Evolutionary conservation across 129 eudicot species (phyloP).

Genomic region (Dittrichia graveolens): DNA sequence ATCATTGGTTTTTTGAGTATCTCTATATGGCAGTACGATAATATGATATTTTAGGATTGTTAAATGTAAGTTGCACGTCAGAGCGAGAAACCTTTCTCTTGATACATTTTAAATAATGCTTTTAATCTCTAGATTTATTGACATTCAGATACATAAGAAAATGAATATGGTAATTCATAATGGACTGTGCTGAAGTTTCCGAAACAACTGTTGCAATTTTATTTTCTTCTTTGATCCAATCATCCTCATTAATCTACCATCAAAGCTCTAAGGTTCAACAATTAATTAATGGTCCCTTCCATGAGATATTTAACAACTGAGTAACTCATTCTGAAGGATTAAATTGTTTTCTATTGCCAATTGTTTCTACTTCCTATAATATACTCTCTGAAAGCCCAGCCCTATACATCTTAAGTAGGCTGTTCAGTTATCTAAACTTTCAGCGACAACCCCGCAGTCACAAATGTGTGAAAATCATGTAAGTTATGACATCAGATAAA

Average conservation of each 20-base stretch:
- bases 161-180: conserved; percentile 12
- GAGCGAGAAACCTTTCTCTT: background rate
- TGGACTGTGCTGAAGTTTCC: background rate
- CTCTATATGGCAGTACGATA: conserved; percentile 15
- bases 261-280: background rate
- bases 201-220: background rate
- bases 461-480: conserved; percentile 6
- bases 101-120: background rate
- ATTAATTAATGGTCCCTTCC: background rate
- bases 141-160: conserved; percentile 23
- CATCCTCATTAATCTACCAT: background rate
- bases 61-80: background rate
- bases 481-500: background rate
- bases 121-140: background rate
- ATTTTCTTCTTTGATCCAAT: background rate
- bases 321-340: conserved; percentile 16
- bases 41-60: conserved; percentile 11
- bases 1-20: conserved; percentile 23
- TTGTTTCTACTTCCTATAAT: background rate
- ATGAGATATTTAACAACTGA: background rate
- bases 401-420: background rate
- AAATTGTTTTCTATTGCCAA: conserved; percentile 2
- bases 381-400: background rate
- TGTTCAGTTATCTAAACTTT: background rate
- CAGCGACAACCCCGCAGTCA: conserved; percentile 11